A percentile compares a stretch with the other conserved stretches of the same genome.
These are phyloP conservation scores for Penicillium sp. DNA, from an alignment of 2,329 filamentous ascomycete genomes.

Conservation along the genomic window DNA sequence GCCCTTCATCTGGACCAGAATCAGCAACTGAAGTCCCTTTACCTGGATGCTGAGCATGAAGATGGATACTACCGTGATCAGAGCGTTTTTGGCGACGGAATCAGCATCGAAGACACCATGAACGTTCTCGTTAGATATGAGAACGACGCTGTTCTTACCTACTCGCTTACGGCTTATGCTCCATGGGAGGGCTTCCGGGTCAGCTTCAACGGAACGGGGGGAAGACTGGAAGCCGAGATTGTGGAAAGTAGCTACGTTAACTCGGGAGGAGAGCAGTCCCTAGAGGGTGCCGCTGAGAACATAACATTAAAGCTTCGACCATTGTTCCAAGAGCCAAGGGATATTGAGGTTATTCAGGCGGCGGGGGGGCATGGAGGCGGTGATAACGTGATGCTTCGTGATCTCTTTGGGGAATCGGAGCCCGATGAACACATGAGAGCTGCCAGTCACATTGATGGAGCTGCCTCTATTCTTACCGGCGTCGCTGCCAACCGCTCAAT, in stretches of 20 bases:
- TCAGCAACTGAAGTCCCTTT: conserved; percentile 58
- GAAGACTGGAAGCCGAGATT: conserved; percentile 62
- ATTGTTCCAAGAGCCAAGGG: conserved; percentile 58
- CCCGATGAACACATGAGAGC: conserved; percentile 55
- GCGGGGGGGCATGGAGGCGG: conserved; percentile 62
- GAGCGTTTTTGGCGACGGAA: conserved; percentile 64
- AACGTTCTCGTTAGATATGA: conserved; percentile 60
- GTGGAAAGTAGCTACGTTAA: conserved; percentile 60
- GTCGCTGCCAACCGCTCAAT: conserved; percentile 62
- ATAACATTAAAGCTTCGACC: conserved; percentile 47
- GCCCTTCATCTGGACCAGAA: conserved; percentile 58
- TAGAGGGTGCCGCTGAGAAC: conserved; percentile 29
- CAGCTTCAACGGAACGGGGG: conserved; percentile 51
- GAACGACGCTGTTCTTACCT: conserved; percentile 60
- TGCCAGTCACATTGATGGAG: conserved; percentile 61
- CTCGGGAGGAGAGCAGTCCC: conserved; percentile 58
- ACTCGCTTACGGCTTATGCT: conserved; percentile 57
- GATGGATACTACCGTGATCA: conserved; percentile 64
- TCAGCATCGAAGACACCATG: conserved; percentile 67
- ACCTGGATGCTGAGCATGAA: conserved; percentile 64
- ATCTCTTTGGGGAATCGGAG: conserved; percentile 54
- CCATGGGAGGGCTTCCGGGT: conserved; percentile 49
- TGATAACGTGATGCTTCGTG: conserved; percentile 58
- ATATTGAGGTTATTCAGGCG: conserved; percentile 55
- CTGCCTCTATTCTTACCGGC: conserved; percentile 60